These are phyloP conservation scores for Combretum micranthum DNA, from an alignment of 345 rosid genomes.

Conservation along the genomic window DNA sequence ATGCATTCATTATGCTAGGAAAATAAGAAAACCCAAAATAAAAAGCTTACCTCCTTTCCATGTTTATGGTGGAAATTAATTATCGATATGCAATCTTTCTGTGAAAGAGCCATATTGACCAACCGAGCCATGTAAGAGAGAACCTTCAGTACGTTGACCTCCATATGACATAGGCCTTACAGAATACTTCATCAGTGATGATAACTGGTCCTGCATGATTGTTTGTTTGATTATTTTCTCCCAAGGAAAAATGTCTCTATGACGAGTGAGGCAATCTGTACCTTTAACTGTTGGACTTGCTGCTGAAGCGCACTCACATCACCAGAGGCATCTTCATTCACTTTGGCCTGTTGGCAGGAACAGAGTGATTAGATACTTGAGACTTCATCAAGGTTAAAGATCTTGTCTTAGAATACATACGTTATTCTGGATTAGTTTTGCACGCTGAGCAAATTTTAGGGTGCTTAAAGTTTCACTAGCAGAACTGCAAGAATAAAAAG, in stretches of 20 bases:
- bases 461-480: constrained; percentile 88
- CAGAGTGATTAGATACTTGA: background rate
- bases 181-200: constrained; percentile 51
- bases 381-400: constrained; percentile 9
- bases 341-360: constrained; percentile 58
- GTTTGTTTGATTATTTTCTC: background rate
- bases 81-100: constrained; percentile 22
- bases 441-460: constrained; percentile 93
- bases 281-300: constrained; percentile 81
- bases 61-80: constrained; percentile 19
- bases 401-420: constrained; percentile 28
- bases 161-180: constrained; percentile 26
- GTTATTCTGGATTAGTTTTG: constrained; percentile 91
- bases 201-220: constrained; percentile 59
- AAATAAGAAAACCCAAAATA: no score
- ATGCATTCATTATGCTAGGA: no score
- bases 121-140: constrained; percentile 18
- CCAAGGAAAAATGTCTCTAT: background rate
- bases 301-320: constrained; percentile 73
- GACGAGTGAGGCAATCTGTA: constrained; percentile 11
- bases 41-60: constrained; percentile 37
- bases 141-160: constrained; percentile 30
- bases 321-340: constrained; percentile 94
- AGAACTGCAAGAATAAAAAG: constrained; percentile 46
- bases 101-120: constrained; percentile 20